Base-by-base conservation (phyloP, 495 filamentous ascomycete genomes). In the Durotheca rogersii region DNA sequence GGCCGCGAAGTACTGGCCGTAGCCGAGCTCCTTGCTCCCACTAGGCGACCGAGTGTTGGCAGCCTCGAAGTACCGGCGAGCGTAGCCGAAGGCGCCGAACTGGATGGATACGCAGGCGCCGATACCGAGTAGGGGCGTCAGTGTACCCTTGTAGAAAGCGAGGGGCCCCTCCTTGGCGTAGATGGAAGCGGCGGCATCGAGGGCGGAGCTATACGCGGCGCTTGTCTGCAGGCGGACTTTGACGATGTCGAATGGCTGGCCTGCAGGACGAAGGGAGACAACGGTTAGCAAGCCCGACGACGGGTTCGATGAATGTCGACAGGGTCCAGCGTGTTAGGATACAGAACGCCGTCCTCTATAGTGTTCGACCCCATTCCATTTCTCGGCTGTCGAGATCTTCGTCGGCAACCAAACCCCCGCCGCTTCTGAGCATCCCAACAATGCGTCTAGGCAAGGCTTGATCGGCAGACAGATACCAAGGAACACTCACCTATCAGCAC, bases 221-320 rank as follows among this genome's bases (percentile, higher is more conserved):
- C 83, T 88, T 9, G 93, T 98, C 71, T 98, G 93, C 17, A 98
- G 78, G 31, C 93, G 87, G 51, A 98, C 94, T 78, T 98, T 98
- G 67, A 98, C 87, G 39, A 98, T 98, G 76, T 98, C 93, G 70
- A 97, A 96, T 41, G 92, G 92, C 76, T 97, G 92, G 62, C 92
- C 92, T 96, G 65, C 43, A 14, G 27, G 20, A n/a, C 7, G 9
- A 44, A 39, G 23, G 23, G n/a, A n/a, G n/a, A n/a, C n/a, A n/a
- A n/a, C n/a, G n/a, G n/a, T n/a, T n/a, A n/a, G n/a, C n/a, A n/a
- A n/a, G n/a, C n/a, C n/a, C n/a, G n/a, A n/a, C n/a, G n/a, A n/a
- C n/a, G n/a, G n/a, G n/a, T n/a, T n/a, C n/a, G n/a, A n/a, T n/a
- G n/a, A n/a, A n/a, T n/a, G n/a, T n/a, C n/a, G n/a, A n/a, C n/a